Evolutionary conservation across 768 basidiomycete species (phyloP).

Genomic region (Auriculariales sp.): DNA sequence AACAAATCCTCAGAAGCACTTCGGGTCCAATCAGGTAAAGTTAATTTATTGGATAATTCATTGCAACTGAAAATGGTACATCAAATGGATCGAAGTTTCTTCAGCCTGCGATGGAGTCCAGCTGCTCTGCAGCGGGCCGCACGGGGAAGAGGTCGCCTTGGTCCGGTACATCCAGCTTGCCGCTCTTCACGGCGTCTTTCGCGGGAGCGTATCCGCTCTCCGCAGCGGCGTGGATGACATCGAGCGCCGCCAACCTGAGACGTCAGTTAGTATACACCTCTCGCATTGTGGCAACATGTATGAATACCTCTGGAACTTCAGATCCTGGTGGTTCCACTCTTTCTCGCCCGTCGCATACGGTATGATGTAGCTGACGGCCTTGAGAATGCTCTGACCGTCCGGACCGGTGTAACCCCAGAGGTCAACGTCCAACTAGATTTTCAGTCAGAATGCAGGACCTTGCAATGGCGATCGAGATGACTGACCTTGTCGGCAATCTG

Average conservation of each 20-base stretch:
- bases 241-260: background rate
- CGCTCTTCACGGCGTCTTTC: background rate
- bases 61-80: too few relatives aligned
- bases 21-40: too few relatives aligned
- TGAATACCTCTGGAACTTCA: background rate
- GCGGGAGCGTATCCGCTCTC: background rate
- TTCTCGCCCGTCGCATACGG: background rate
- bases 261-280: too few relatives aligned
- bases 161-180: background rate
- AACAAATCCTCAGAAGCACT: too few relatives aligned
- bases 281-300: too few relatives aligned
- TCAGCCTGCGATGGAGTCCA: background rate
- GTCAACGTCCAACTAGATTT: too few relatives aligned
- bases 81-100: too few relatives aligned
- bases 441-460: too few relatives aligned
- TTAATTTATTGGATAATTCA: too few relatives aligned
- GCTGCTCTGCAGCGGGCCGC: background rate
- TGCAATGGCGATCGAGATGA: too few relatives aligned
- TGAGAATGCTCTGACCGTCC: background rate
- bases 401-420: background rate
- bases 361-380: background rate
- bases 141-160: background rate
- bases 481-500: background rate
- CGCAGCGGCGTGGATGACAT: background rate
- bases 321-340: background rate